phyloP scores from a whole-genome alignment of 352 stramenopile genomes.

The Pythium coloratum region DNA sequence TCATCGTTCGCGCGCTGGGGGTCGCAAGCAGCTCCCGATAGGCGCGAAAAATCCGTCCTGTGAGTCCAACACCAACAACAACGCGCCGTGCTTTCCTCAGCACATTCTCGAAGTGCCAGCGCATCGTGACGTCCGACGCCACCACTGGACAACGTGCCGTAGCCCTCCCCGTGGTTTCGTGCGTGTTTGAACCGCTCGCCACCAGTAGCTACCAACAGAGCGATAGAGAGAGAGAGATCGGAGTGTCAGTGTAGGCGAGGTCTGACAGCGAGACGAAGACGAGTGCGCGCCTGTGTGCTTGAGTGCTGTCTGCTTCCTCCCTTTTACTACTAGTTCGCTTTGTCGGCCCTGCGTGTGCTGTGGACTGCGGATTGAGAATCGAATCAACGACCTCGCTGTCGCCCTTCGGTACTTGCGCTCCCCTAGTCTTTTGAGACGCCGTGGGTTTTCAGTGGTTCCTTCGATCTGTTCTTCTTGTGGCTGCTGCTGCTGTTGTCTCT shows the following conservation, averaged over 20 bases:
- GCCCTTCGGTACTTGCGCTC: slow-evolving; percentile 1
- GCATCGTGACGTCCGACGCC: slow-evolving; percentile 13
- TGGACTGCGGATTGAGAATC: not conserved
- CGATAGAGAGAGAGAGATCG: not conserved
- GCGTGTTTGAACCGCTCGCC: not conserved
- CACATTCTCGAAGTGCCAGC: slow-evolving; percentile 28
- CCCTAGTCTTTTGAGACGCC: slow-evolving; percentile 1
- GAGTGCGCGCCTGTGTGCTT: not conserved
- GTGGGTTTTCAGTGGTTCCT: not conserved
- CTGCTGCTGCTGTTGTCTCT: not conserved
- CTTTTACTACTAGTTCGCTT: not conserved
- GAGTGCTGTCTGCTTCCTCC: not conserved
- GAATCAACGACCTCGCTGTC: not conserved
- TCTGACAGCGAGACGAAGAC: not conserved
- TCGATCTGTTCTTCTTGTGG: not conserved
- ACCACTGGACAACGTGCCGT: not conserved
- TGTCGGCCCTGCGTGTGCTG: not conserved
- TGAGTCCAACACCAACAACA: too few species aligned
- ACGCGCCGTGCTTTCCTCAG: not conserved
- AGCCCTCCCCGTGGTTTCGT: not conserved
- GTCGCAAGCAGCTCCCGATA: not conserved
- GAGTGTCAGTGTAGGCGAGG: not conserved
- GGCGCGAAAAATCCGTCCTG: slow-evolving; percentile 5
- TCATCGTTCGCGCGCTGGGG: not conserved
- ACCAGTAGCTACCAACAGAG: not conserved